Evolutionary conservation across 768 basidiomycete species (phyloP), one percentile per base, ranked within the genome.

Genomic region (Collybia sp.): DNA sequence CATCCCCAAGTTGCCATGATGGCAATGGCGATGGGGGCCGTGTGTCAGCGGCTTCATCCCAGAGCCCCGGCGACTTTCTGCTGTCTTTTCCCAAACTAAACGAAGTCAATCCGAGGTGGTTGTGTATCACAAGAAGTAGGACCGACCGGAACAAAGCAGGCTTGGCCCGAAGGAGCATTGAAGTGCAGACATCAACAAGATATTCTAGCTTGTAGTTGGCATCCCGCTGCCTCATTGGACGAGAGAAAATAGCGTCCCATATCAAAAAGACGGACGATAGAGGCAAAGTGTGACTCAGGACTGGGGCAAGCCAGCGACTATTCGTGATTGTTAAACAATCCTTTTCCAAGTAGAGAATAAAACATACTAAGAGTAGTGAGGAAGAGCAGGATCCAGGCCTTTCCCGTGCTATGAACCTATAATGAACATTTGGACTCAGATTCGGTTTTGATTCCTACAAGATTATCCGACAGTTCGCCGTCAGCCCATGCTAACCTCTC

Each of bases 361-460:
- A 15, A 64, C 87, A 51, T 63, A 89, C 88, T 83, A 84, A 40
- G 88, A 88, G 61, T 87, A 90, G 64, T 90, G 86, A 2, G 88
- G 88, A 19, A 83, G 65, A 19, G 72, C 64, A 16, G 88, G 88
- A 56, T 86, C 82, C 6, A 91, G 67, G 1, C 86, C 83, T 51
- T 79, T 80, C 9, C 63, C 60, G 56, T 75, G 70, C 88, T 90
- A 51, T 15, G 47, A 40, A 33, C 25, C 15, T 30, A 43, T 39
- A 37, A 47, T 15, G 51, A 19, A 47, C 33, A 39, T n/a, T 43
- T 17, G 48, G 49, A 41, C 30, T 8, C 43, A 45, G 44, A 51
- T 13, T 13, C 10, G 13, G 35, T 4, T 18, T 13, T 18, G 10
- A 18, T n/a, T 37, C 76, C 48, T 55, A 89, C 88, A 62, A 91